Evolutionary conservation across 1,284 basidiomycete genomes (phyloP).

Genomic region (Ustilago trichophora): DNA sequence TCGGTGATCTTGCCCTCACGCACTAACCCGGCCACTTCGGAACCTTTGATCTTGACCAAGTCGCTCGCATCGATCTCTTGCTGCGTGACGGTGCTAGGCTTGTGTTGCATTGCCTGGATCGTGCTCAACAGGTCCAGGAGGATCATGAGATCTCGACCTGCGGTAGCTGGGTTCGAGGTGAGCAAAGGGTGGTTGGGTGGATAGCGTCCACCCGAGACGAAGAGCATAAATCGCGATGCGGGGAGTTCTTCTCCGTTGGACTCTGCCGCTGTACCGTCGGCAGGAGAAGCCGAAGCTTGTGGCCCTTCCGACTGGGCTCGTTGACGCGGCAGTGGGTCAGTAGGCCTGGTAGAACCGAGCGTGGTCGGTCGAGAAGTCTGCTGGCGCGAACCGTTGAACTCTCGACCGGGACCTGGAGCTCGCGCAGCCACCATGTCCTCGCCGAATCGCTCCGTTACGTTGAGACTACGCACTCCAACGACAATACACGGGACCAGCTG

Average conservation of each 20-base stretch:
- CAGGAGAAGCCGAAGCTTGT: not conserved
- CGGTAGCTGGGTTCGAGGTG: slow-evolving; percentile 49
- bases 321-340: slow-evolving; percentile 6
- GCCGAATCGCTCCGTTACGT: slow-evolving; percentile 46
- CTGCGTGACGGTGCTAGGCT: slow-evolving; percentile 55
- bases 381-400: slow-evolving; percentile 21
- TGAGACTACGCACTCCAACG: slow-evolving; percentile 61
- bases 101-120: slow-evolving; percentile 54
- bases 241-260: slow-evolving; percentile 22
- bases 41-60: slow-evolving; percentile 39
- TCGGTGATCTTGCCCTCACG: slow-evolving; percentile 53
- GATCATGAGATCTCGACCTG: slow-evolving; percentile 62
- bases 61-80: slow-evolving; percentile 58
- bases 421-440: slow-evolving; percentile 23
- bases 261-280: not conserved
- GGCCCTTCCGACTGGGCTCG: slow-evolving; percentile 20
- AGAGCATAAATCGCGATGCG: slow-evolving; percentile 62
- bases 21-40: slow-evolving; percentile 34
- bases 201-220: slow-evolving; percentile 62
- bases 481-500: slow-evolving; percentile 59
- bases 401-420: slow-evolving; percentile 20
- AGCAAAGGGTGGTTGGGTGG: slow-evolving; percentile 60
- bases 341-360: slow-evolving; percentile 13
- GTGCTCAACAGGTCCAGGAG: slow-evolving; percentile 62
- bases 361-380: slow-evolving; percentile 37